Base-by-base conservation (phyloP, 257 asterid genomes). In the Solanum neorickii region DNA sequence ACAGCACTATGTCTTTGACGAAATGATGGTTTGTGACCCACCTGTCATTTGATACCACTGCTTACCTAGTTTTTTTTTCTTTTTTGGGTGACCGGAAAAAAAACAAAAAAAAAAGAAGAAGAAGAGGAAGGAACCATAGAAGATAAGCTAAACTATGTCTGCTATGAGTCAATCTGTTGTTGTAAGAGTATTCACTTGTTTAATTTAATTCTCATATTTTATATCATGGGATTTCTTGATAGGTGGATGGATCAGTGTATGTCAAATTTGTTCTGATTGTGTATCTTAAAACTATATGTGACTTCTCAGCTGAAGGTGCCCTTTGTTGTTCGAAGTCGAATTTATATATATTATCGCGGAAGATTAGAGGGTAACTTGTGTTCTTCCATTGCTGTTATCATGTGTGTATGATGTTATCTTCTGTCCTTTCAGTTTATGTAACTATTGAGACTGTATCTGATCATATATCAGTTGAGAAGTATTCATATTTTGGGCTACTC, bases 1-100 rank as follows among this genome's bases (percentile, higher is more conserved):
- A 88, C 90, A 27, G 85, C 39, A 23, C 80, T 88, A 15, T 86
- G 90, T 37, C 90, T 88, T 27, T 88, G 88, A 88, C 52, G n/a
- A 31, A 39, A 39, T 39, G 59, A 42, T 87, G 86, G 82, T 60
- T 80, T 21, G 49, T 27, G 62, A 65, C 31, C 60, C 39, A 46
- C 84, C 65, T 47, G 60, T 83, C 84, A 72, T 88, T 46, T 27
- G 46, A 88, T 56, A 75, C 77, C 68, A 85, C 84, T 87, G 84
- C 60, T 87, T 46, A 52, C 89, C 83, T 52, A 83, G 65, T 86
- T 87, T 42, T 41, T 68, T 44, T 85, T 62, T 52, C 73, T 74
- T 76, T 87, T 86, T 29, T 75, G 86, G 88, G 52, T 80, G 56
- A 84, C 72, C 70, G 82, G 14, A 37, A 86, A 88, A 87, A 87